Evolutionary conservation across 1,284 basidiomycete genomes (phyloP), one percentile per base, ranked within the genome.

Genomic region (Cutaneotrichosporon cavernicola): DNA sequence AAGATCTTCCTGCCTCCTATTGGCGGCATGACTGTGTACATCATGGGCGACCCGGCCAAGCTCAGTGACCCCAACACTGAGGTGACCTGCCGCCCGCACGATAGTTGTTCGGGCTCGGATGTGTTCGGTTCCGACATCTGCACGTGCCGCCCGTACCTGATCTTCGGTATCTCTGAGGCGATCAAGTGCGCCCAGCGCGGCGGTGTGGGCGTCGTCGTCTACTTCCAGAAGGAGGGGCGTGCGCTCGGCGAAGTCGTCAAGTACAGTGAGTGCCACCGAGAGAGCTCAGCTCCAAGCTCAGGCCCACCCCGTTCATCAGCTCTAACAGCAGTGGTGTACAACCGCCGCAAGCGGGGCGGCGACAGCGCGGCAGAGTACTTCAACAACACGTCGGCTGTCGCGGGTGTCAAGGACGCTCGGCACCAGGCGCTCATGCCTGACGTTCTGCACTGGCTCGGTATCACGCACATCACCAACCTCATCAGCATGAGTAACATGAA

Each of bases 361-460:
- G 95, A 98, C 81, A 88, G 87, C 1, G 95, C 96, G 0, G 88
- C 92, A 76, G 88, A 90, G 75, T 98, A 98, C 83, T 97, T 98
- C 84, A 90, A 91, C 78, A 88, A 90, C 18, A 98, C 96, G 0
- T 92, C 94, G 79, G 83, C 91, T 70, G 90, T 97, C 66, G 95
- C 94, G 0, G 95, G 95, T 9, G 92, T 97, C 60, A 96, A 96
- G 82, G 94, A 96, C 76, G 92, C 94, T 88, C 86, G 93, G 26
- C 94, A 95, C 87, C 92, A 96, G 78, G 91, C 90, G 1, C 84
- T 97, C 65, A 97, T 97, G 94, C 95, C 95, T 3, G 95, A 98
- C 76, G 89, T 97, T 3, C 82, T 98, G 57, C 91, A 93, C 79
- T 96, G 92, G 90, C 81, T 96, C n/a, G 93, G 93, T 0, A 90